Percentiles rank a stretch among this genome's conserved stretches.
These are phyloP conservation scores for Phoma sp. DNA, from an alignment of 2,329 filamentous ascomycete species.

Conservation along the genomic window DNA sequence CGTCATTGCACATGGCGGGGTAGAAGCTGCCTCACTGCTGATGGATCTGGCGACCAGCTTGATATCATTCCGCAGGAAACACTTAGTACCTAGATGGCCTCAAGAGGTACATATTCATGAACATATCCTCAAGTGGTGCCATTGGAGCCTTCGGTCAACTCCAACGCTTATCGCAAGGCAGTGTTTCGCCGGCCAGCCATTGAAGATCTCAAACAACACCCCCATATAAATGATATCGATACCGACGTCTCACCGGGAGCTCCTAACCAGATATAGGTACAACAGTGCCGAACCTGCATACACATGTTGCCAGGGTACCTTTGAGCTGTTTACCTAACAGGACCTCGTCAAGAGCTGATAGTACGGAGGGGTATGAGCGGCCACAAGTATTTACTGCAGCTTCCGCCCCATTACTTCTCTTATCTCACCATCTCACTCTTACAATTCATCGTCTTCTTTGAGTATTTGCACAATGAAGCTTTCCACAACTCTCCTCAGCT, in stretches of 20 bases:
- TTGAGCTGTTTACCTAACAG: conserved; percentile 45
- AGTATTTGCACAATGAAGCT: conserved; percentile 37
- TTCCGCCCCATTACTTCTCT: conserved; percentile 15
- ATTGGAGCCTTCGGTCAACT: neutral
- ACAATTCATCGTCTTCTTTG: neutral
- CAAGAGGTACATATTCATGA: neutral
- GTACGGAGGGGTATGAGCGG: conserved; percentile 30
- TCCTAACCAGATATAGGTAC: conserved; percentile 33
- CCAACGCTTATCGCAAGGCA: neutral
- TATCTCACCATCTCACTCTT: neutral
- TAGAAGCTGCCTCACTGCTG: conserved; percentile 18
- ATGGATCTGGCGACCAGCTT: neutral
- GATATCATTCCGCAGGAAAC: neutral
- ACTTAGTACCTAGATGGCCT: conserved; percentile 12
- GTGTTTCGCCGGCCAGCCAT: neutral
- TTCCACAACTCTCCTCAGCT: conserved; percentile 35
- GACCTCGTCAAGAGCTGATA: conserved; percentile 35
- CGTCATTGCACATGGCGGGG: conserved; percentile 42
- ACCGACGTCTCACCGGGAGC: conserved; percentile 10
- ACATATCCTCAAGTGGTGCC: too few relatives aligned
- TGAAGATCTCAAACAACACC: neutral
- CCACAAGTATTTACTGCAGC: conserved; percentile 30
- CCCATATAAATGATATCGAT: conserved; percentile 15
- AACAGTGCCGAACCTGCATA: conserved; percentile 31
- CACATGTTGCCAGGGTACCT: conserved; percentile 37